These are phyloP conservation scores for Alternaria postmessia DNA, from an alignment of 2,329 filamentous ascomycete species.

Conservation along the genomic window DNA sequence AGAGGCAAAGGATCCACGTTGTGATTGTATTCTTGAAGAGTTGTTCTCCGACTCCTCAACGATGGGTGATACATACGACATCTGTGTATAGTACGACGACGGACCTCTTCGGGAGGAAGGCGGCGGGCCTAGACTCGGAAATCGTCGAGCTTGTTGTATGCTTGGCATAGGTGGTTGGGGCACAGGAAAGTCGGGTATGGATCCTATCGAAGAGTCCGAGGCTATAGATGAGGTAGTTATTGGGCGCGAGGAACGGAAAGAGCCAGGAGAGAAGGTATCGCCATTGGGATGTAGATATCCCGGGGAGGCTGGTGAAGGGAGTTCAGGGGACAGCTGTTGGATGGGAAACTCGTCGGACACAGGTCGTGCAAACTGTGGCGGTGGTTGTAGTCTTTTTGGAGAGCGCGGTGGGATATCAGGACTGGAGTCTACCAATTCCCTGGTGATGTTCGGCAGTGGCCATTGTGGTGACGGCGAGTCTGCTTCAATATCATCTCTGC, in stretches of 20 bases:
- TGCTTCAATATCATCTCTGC: constrained; percentile 21
- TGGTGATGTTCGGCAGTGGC: constrained; percentile 54
- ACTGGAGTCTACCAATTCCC: constrained; percentile 34
- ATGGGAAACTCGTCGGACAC: constrained; percentile 45
- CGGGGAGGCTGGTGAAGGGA: constrained; percentile 29
- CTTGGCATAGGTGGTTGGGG: constrained; percentile 45
- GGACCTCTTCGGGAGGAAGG: constrained; percentile 58
- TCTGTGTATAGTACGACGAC: constrained; percentile 58
- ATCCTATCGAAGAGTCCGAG: constrained; percentile 52
- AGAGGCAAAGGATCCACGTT: constrained; percentile 56
- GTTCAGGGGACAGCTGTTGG: constrained; percentile 39
- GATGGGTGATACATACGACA: constrained; percentile 59
- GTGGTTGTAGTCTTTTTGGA: constrained; percentile 49
- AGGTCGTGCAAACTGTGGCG: constrained; percentile 54
- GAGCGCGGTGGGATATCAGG: constrained; percentile 33
- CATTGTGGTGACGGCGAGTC: constrained; percentile 54
- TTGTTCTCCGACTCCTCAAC: constrained; percentile 58
- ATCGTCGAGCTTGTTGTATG: constrained; percentile 48
- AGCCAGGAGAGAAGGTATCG: constrained; percentile 44
- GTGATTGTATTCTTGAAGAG: constrained; percentile 52
- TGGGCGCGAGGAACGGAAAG: constrained; percentile 42
- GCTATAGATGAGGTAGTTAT: constrained; percentile 50
- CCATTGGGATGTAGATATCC: constrained; percentile 40
- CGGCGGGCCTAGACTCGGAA: constrained; percentile 57
- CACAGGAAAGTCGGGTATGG: constrained; percentile 54